A percentile compares a stretch with the other conserved stretches of the same genome.
Evolutionary conservation across 2,329 filamentous ascomycete species (phyloP).

Genomic region (Pseudonectria buxi): DNA sequence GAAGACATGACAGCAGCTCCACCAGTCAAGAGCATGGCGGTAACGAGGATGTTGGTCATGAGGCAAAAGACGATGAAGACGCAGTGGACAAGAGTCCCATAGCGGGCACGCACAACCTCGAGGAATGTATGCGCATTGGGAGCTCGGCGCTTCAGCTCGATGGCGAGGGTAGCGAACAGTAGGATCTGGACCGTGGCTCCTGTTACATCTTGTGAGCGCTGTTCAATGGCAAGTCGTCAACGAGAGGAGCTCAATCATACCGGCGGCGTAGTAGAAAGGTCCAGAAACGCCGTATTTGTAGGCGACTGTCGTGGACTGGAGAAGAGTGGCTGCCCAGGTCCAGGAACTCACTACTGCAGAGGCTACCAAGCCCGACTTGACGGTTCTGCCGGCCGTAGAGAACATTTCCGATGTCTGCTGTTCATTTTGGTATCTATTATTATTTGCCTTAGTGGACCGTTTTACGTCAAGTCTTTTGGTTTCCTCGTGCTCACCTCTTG

Average conservation of each 20-base stretch:
- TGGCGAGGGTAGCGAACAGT: conserved; percentile 83
- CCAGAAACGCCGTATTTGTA: conserved; percentile 69
- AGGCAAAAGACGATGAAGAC: conserved; percentile 79
- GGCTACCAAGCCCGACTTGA: conserved; percentile 82
- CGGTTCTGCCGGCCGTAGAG: conserved; percentile 77
- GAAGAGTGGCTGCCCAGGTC: conserved; percentile 84
- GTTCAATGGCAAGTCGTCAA: too few relatives aligned
- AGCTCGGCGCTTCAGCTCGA: conserved; percentile 78
- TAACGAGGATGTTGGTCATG: conserved; percentile 81
- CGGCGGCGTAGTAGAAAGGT: conserved; percentile 54
- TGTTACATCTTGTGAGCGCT: too few relatives aligned
- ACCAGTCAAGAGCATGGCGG: conserved; percentile 81
- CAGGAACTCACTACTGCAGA: conserved; percentile 88
- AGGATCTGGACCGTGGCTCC: conserved; percentile 75
- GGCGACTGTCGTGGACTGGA: conserved; percentile 74
- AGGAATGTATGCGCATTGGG: conserved; percentile 84
- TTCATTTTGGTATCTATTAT: conserved; percentile 57
- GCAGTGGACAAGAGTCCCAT: conserved; percentile 63
- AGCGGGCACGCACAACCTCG: conserved; percentile 75
- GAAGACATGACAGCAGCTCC: conserved; percentile 53
- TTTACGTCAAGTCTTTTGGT: background rate
- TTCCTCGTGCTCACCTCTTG: background rate
- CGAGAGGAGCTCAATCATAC: conserved; percentile 19
- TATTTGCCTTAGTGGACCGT: background rate
- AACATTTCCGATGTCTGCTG: conserved; percentile 91